Percentiles rank a stretch among this genome's conserved stretches.
Evolutionary conservation across 306 rosid species (phyloP).

Genomic region (Comarum palustre): DNA sequence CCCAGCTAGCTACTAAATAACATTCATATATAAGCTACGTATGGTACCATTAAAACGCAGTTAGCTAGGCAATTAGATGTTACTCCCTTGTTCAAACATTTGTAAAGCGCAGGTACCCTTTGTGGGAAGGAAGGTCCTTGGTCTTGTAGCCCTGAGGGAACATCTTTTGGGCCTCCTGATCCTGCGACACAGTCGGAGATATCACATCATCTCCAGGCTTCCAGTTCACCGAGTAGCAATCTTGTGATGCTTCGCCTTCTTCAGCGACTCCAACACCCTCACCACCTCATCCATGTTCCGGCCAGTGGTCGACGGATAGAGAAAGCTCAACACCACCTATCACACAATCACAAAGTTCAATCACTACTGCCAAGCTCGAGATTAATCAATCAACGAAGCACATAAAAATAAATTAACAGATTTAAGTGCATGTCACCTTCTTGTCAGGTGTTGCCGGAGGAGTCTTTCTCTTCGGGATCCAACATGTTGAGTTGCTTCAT

Average conservation of each 20-base stretch:
- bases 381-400: no score
- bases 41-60: background rate
- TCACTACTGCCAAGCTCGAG: no score
- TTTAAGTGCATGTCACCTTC: no score
- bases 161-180: slow-evolving; percentile 62
- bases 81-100: slow-evolving; percentile 30
- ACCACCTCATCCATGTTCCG: slow-evolving; percentile 84
- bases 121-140: slow-evolving; percentile 56
- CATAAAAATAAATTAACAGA: no score
- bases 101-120: slow-evolving; percentile 62
- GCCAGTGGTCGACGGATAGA: slow-evolving; percentile 75
- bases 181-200: slow-evolving; percentile 44
- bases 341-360: background rate
- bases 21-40: background rate
- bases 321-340: slow-evolving; percentile 69
- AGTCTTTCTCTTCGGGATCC: slow-evolving; percentile 70
- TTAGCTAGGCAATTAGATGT: background rate
- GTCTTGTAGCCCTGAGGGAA: slow-evolving; percentile 57
- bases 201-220: slow-evolving; percentile 58
- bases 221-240: slow-evolving; percentile 80
- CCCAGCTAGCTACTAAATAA: background rate
- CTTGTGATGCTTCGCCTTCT: slow-evolving; percentile 50
- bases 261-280: slow-evolving; percentile 76
- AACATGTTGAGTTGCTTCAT: slow-evolving; percentile 82
- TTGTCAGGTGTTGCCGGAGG: slow-evolving; percentile 52